Conservation (phyloP, 106 monocot species). For the Dendrobium huoshanense region DNA sequence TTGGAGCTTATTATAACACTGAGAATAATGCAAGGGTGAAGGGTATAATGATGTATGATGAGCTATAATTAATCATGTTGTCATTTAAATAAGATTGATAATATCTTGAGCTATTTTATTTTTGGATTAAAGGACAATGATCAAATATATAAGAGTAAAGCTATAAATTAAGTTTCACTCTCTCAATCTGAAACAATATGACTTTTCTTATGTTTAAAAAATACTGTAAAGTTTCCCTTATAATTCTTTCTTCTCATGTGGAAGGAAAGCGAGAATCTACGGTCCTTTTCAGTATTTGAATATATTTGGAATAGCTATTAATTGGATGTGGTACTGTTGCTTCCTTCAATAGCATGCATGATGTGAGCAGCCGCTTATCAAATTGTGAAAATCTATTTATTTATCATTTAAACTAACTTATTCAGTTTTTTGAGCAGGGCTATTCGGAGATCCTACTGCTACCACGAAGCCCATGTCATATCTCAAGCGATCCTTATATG, state of each 20-base stretch:
- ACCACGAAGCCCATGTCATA: conserved; percentile 39
- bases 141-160: too few relatives aligned
- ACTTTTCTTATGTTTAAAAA: too few relatives aligned
- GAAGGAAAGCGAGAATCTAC: conserved; percentile 50
- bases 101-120: too few relatives aligned
- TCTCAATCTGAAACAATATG: too few relatives aligned
- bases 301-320: conserved; percentile 64
- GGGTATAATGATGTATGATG: conserved; percentile 17
- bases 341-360: conserved; percentile 82
- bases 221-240: too few relatives aligned
- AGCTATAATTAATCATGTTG: too few relatives aligned
- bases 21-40: too few relatives aligned
- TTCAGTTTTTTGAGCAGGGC: conserved; percentile 27
- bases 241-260: conserved; percentile 18
- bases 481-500: conserved; percentile 46
- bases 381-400: not conserved
- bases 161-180: too few relatives aligned
- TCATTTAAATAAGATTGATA: too few relatives aligned
- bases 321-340: conserved; percentile 84
- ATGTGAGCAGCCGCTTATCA: conserved; percentile 22
- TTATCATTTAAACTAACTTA: not conserved
- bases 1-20: too few relatives aligned
- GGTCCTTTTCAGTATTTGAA: conserved; percentile 56
- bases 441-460: conserved; percentile 40
- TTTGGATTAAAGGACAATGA: too few relatives aligned